A percentile compares a stretch with the other conserved stretches of the same genome.
These are phyloP conservation scores for Venturia asperata DNA, from an alignment of 2,329 filamentous ascomycete genomes.

Conservation along the genomic window DNA sequence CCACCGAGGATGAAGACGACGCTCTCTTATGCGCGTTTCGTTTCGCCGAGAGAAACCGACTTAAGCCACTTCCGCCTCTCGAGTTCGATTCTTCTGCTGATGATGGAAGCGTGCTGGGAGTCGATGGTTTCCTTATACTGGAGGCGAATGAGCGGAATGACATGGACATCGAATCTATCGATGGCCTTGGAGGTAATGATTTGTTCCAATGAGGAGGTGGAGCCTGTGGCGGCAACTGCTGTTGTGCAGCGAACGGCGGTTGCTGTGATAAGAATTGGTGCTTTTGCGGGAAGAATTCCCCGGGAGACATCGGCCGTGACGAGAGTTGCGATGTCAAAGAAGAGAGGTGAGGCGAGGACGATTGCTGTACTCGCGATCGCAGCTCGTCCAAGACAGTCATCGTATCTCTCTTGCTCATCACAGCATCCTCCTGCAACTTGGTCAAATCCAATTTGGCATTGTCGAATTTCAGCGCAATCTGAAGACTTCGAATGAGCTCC, in stretches of 20 bases:
- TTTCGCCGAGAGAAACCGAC: conserved; percentile 12
- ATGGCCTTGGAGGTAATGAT: not conserved
- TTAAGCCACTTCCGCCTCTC: not conserved
- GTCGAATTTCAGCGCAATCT: conserved; percentile 32
- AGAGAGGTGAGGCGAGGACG: not conserved
- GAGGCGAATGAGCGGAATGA: conserved; percentile 2
- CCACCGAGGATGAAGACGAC: conserved; percentile 1
- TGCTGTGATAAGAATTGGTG: not conserved
- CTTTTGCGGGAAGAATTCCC: not conserved
- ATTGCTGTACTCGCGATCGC: conserved; percentile 11
- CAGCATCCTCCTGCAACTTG: conserved; percentile 32
- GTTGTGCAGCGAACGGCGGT: not conserved
- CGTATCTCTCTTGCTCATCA: conserved; percentile 31
- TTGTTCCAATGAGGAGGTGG: not conserved
- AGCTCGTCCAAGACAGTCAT: conserved; percentile 24
- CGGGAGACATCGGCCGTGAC: not conserved
- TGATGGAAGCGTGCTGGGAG: not conserved
- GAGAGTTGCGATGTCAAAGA: not conserved
- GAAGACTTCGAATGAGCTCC: conserved; percentile 35
- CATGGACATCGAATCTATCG: conserved; percentile 5
- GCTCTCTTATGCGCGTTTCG: not conserved
- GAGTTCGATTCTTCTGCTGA: not conserved
- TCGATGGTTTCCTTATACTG: not conserved
- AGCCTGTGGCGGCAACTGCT: not conserved
- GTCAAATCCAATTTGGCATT: conserved; percentile 31